Conservation (phyloP, 2,329 filamentous ascomycete species). For the Blastomyces emzantsi region DNA sequence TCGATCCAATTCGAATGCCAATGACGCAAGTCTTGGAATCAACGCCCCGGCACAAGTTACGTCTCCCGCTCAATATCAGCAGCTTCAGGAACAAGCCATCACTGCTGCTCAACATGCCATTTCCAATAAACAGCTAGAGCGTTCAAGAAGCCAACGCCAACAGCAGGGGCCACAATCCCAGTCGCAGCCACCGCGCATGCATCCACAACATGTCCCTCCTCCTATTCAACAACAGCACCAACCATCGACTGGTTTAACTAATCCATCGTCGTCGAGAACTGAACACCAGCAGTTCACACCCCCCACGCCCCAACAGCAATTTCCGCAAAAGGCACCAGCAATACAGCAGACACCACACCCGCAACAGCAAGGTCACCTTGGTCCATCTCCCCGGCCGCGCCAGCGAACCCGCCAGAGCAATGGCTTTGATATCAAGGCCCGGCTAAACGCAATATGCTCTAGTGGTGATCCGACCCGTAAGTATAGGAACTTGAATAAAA, state of each 20-base stretch:
- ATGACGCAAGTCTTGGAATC: conserved; percentile 45
- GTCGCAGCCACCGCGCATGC: conserved; percentile 32
- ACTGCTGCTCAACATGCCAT: conserved; percentile 70
- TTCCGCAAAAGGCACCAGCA: conserved; percentile 31
- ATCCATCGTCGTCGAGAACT: conserved; percentile 14
- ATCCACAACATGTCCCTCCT: conserved; percentile 33
- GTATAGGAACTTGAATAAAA: conserved; percentile 84
- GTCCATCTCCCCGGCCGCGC: conserved; percentile 57
- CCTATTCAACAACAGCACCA: conserved; percentile 43
- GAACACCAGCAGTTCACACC: conserved; percentile 20
- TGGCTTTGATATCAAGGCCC: conserved; percentile 69
- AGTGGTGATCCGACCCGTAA: conserved; percentile 80
- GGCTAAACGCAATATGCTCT: conserved; percentile 81
- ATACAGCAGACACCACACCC: conserved; percentile 28
- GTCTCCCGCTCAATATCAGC: conserved; percentile 39
- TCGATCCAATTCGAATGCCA: conserved; percentile 57
- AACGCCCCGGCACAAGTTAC: conserved; percentile 31
- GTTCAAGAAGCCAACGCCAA: conserved; percentile 65
- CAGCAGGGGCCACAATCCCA: conserved; percentile 38
- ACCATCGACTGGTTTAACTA: conserved; percentile 32
- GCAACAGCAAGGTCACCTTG: conserved; percentile 33
- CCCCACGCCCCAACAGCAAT: conserved; percentile 30
- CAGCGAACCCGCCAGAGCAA: conserved; percentile 72
- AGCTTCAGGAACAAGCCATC: conserved; percentile 81
- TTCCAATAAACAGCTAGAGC: conserved; percentile 57